Base-by-base conservation (phyloP, 352 stramenopile genomes). In the Thraustochytrium sp. region DNA sequence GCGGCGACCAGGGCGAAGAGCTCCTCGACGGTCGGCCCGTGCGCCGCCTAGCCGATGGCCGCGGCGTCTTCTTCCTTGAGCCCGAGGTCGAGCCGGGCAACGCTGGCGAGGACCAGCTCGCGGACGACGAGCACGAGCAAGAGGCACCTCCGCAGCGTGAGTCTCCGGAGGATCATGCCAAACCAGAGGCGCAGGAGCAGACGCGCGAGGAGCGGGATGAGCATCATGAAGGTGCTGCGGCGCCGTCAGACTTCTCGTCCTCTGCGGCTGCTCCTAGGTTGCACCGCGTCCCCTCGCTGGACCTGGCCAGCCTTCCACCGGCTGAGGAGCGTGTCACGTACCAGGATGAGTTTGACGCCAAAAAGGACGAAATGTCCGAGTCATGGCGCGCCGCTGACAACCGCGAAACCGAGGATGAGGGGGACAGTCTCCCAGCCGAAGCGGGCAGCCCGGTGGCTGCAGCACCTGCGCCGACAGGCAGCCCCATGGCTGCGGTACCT, bases 311-410 rank as follows among this genome's bases (percentile, higher is more conserved):
- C n/a, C 49, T 80, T 26, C 68, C 68, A 16, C 62, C 62, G 9
- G 38, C n/a, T 4, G 34, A 61, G 13, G 44, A 72, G 48, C 68
- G 68, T 42, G 76, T 23, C 9, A 75, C 68, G 23, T 80, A 80
- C 49, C 68, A 80, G 51, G 68, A 80, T 23, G 68, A 80, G 68
- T 80, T 80, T 26, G 18, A 38, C 13, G 48, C 42, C 1, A 37
- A 80, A 34, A 42, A 80, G 8, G 68, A 34, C 21, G 44, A 80
- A 34, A 75, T 63, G 31, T 80, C 68, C 37, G 68, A 80, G 51
- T 80, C 68, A 21, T 80, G 68, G 68, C 46, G 68, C 18, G 65
- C 42, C n/a, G 65, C 40, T n/a, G n/a, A n/a, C n/a, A n/a, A n/a
- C n/a, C n/a, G n/a, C n/a, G n/a, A n/a, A n/a, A n/a, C n/a, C n/a